Percentiles rank a stretch among this genome's conserved stretches.
These are phyloP conservation scores for Blastobotrys peoriensis DNA, from an alignment of 805 yeast genomes.

Conservation along the genomic window DNA sequence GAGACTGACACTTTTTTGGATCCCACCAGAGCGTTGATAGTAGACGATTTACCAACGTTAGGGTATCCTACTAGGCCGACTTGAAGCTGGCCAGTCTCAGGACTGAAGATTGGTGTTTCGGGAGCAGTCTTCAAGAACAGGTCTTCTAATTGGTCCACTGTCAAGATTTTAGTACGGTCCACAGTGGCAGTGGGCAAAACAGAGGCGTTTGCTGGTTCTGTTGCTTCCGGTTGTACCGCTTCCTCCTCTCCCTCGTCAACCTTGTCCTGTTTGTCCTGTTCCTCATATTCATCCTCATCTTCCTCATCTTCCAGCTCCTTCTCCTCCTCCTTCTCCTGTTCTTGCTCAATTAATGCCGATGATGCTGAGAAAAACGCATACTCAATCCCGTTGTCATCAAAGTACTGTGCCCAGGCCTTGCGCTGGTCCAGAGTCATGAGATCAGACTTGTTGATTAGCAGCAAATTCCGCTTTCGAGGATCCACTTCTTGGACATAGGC, in stretches of 20 bases:
- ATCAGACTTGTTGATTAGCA: slow-evolving; percentile 92
- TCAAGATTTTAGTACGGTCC: slow-evolving; percentile 60
- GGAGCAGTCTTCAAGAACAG: slow-evolving; percentile 77
- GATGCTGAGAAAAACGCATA: slow-evolving; percentile 93
- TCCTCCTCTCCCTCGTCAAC: slow-evolving; percentile 11
- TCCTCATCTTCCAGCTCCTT: slow-evolving; percentile 17
- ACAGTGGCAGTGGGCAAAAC: slow-evolving; percentile 17
- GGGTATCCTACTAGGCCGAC: slow-evolving; percentile 98
- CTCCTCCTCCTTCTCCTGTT: slow-evolving; percentile 36
- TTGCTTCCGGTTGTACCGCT: slow-evolving; percentile 29
- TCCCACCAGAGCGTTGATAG: slow-evolving; percentile 93
- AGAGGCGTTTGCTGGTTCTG: slow-evolving; percentile 21
- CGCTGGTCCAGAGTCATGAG: slow-evolving; percentile 73
- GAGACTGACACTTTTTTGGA: slow-evolving; percentile 98
- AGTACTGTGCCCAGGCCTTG: slow-evolving; percentile 79
- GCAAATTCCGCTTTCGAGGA: slow-evolving; percentile 67
- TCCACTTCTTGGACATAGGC: slow-evolving; percentile 72
- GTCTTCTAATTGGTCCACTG: slow-evolving; percentile 79
- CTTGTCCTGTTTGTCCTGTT: slow-evolving; percentile 11
- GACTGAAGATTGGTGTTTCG: slow-evolving; percentile 20
- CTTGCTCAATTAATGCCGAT: slow-evolving; percentile 69
- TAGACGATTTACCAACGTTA: slow-evolving; percentile 94
- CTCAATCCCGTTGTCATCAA: slow-evolving; percentile 58
- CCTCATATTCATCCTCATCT: slow-evolving; percentile 20
- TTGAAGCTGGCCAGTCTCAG: slow-evolving; percentile 52